A percentile compares a stretch with the other conserved stretches of the same genome.
These are phyloP conservation scores for Phytophthora pluvialis DNA, from an alignment of 352 stramenopile genomes.

Conservation along the genomic window DNA sequence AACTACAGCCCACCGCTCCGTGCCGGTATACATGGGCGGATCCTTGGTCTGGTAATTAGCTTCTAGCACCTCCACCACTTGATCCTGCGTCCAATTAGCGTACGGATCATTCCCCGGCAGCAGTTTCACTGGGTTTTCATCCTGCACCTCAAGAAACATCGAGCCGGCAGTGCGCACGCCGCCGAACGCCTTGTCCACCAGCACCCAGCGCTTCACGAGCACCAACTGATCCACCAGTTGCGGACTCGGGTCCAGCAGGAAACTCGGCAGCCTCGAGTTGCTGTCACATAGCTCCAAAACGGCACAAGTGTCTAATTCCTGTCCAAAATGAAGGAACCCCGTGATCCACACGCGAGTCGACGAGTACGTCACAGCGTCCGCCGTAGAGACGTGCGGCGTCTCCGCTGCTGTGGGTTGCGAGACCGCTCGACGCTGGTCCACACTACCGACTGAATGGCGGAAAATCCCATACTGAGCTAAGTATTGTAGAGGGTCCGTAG, in stretches of 20 bases:
- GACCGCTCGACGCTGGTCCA: slow-evolving; percentile 1
- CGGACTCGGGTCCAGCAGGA: slow-evolving; percentile 46
- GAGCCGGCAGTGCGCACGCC: slow-evolving; percentile 7
- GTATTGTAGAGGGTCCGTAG: slow-evolving; percentile 2
- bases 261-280: slow-evolving; percentile 34
- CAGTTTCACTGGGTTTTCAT: slow-evolving; percentile 19
- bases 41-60: slow-evolving; percentile 44
- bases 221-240: slow-evolving; percentile 55
- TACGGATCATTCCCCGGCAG: slow-evolving; percentile 2
- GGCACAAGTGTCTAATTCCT: slow-evolving; percentile 24
- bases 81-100: slow-evolving; percentile 16
- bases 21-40: slow-evolving; percentile 52
- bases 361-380: slow-evolving; percentile 35
- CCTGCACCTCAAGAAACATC: slow-evolving; percentile 54
- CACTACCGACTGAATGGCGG: slow-evolving; percentile 12
- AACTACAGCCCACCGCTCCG: slow-evolving; percentile 32
- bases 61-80: slow-evolving; percentile 39
- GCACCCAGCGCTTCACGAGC: slow-evolving; percentile 64
- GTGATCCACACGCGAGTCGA: slow-evolving; percentile 53
- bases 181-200: slow-evolving; percentile 40
- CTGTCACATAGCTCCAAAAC: slow-evolving; percentile 47
- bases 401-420: slow-evolving; percentile 6
- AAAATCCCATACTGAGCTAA: slow-evolving; percentile 24
- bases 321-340: slow-evolving; percentile 50
- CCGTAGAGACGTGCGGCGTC: background rate